Base-by-base conservation (phyloP, 2,329 filamentous ascomycete genomes). In the Periconia digitata region DNA sequence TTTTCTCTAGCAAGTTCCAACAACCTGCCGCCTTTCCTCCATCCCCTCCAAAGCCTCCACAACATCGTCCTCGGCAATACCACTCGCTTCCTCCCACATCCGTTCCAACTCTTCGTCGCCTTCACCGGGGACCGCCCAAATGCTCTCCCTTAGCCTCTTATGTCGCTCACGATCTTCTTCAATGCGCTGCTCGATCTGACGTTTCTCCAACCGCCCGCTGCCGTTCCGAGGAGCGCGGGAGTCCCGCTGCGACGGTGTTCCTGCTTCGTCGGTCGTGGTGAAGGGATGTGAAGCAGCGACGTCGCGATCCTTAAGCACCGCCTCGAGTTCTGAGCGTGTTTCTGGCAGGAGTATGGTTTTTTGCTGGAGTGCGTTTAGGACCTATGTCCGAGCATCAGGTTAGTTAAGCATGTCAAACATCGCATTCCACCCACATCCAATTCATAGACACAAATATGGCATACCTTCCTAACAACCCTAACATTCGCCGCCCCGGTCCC, bases 111-210 rank as follows among this genome's bases (percentile, higher is more conserved):
- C 92, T 43, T 58, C 54, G n/a, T 67, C 66, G 8, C 79, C 75
- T 24, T 83, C 80, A 8, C 81, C 79, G 23, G 83, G 83, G 2
- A 96, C 85, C 0, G 91, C 90, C 94, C 95, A 99, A 54, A 96
- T 95, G 61, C 86, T 91, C 74, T 99, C 94, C 18, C 94, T 78
- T 63, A 92, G 77, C 37, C 92, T 79, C 78, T 99, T 99, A 72
- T 99, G 95, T 37, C 94, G 79, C 71, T 99, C 94, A 3, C 94
- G 80, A 71, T 99, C 94, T 73, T 99, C 95, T 62, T 99, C 95
- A 54, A 99, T 96, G 35, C 94, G 81, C 75, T 97, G 92, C 74
- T 97, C 92, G 44, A 96, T 89, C 73, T 96, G 89, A 47, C 87
- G 82, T 73, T 92, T 94, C 64, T 96, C 90, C 43, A 94, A 70